Evolutionary conservation across 768 basidiomycete genomes (phyloP), one percentile per base, ranked within the genome.

Genomic region (Tricholoma bakamatsutake): DNA sequence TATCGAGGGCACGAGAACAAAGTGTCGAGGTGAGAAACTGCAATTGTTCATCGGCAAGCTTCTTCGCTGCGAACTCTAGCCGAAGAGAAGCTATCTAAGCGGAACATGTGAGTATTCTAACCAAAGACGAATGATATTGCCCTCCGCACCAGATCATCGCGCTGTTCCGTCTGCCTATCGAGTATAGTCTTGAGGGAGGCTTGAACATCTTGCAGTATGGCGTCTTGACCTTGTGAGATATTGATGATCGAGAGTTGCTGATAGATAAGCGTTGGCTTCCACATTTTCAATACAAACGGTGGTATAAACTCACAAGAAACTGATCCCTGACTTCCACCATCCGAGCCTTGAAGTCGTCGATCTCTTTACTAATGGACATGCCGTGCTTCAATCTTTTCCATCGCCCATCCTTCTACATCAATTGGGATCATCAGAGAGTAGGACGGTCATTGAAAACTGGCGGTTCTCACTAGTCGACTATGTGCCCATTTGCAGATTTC

Each of bases 401-500:
- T 35, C 45, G 43, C 35, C 35, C 35, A 28, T 54, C 53, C n/a
- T 54, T 3, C 53, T 54, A 48, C n/a, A 45, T 45, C 13, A 27
- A 12, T 35, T 37, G 13, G 12, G 35, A 10, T 13, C 12, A 39
- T 54, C 31, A 30, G 31, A 53, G 21, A 46, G 18, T 2, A 53
- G 33, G 35, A 8, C 12, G 11, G 12, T 24, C 18, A 34, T 18
- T 37, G 21, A 35, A 13, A 45, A 42, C 40, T 18, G 40, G 5
- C 17, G 17, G 17, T 11, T 18, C 40, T 21, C 30, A 55, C 17
- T 52, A 62, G 48, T 34, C 58, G 49, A 21, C 17, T 28, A 21
- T 50, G 33, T 34, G 61, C 61, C 58, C 61, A 62, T 30, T 28
- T 47, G 52, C 61, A 62, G 31, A 59, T 59, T 34, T 57, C 58